Evolutionary conservation across 2,329 filamentous ascomycete genomes (phyloP).

Genomic region (Cercospora berteroae): DNA sequence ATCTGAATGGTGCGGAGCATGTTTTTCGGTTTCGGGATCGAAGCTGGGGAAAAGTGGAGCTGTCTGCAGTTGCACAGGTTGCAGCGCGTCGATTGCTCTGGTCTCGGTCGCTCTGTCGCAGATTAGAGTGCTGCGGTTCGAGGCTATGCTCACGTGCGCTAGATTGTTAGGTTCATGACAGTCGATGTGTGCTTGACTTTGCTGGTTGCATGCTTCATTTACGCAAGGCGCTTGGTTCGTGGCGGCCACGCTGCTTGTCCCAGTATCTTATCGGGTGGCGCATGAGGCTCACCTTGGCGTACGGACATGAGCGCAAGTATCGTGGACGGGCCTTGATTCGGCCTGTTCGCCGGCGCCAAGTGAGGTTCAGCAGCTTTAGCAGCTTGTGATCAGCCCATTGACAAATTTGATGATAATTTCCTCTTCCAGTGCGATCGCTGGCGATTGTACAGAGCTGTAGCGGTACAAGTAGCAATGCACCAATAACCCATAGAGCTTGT

Average conservation of each 20-base stretch:
- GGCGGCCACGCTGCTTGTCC: not conserved
- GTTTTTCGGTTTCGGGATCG: constrained; percentile 1
- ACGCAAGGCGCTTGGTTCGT: not conserved
- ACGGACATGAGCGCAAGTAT: not conserved
- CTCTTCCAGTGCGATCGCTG: not conserved
- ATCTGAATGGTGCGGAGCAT: constrained; percentile 1
- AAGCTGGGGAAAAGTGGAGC: not conserved
- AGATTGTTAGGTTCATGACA: not conserved
- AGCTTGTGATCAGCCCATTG: not conserved
- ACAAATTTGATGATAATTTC: not conserved
- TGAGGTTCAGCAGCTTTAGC: not conserved
- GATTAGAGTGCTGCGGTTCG: not conserved
- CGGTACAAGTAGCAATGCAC: not conserved
- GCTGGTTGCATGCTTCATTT: not conserved
- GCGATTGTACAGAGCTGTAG: not conserved
- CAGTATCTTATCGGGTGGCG: constrained; percentile 1
- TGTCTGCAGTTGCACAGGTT: not conserved
- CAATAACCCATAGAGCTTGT: not conserved
- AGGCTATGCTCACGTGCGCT: not conserved
- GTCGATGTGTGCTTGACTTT: not conserved
- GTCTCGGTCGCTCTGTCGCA: not conserved
- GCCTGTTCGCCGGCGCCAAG: not conserved
- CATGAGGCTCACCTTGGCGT: not conserved
- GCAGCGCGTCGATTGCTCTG: not conserved
- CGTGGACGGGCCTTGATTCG: not conserved